phyloP scores from a whole-genome alignment of 1,284 basidiomycete species.

The Leccinum pachyderme region DNA sequence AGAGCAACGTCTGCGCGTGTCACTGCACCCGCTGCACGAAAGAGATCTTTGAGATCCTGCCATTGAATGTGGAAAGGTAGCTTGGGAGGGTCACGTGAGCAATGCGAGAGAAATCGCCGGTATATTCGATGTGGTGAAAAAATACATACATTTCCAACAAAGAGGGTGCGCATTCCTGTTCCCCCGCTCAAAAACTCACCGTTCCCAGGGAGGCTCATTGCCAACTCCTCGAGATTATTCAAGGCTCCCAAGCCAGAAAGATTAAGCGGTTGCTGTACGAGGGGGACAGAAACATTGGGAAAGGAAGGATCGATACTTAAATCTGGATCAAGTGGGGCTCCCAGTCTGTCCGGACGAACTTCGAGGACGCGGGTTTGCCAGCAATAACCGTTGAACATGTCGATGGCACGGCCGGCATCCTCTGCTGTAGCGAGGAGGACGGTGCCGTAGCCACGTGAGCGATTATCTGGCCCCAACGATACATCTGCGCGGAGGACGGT shows the following conservation, averaged over 20 bases:
- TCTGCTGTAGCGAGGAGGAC: conserved; percentile 89
- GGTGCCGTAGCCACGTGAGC: conserved; percentile 91
- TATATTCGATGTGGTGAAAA: conserved; percentile 10
- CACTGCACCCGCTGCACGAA: conserved; percentile 91
- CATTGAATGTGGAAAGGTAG: conserved; percentile 96
- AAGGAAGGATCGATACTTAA: conserved; percentile 15
- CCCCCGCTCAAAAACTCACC: conserved; percentile 32
- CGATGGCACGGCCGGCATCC: conserved; percentile 87
- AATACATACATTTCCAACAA: conserved; percentile 62
- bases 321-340: conserved; percentile 29
- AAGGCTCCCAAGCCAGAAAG: conserved; percentile 12
- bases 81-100: conserved; percentile 43
- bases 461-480: conserved; percentile 87
- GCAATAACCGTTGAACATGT: conserved; percentile 87
- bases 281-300: conserved; percentile 12
- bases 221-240: conserved; percentile 22
- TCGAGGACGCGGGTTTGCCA: conserved; percentile 92
- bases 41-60: conserved; percentile 98
- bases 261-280: conserved; percentile 20
- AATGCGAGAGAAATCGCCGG: conserved; percentile 6
- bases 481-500: conserved; percentile 95
- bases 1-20: conserved; percentile 93
- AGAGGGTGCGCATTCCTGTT: conserved; percentile 56
- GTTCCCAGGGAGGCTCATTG: conserved; percentile 12
- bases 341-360: conserved; percentile 80